Evolutionary conservation across 768 basidiomycete species (phyloP).

Genomic region (Saitozyma podzolica): DNA sequence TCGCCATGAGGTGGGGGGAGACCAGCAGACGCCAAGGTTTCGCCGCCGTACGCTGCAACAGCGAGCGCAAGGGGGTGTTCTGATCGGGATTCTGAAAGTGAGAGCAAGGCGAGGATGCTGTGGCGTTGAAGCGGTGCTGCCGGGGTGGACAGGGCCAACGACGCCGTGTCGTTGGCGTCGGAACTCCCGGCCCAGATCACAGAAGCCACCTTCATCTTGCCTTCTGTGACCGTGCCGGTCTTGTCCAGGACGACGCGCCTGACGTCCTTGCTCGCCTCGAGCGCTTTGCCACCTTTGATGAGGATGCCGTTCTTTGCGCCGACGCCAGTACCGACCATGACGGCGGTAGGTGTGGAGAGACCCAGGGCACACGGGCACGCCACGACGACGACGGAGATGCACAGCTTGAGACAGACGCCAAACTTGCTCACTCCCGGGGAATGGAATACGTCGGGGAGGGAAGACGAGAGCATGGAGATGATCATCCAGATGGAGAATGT

Average conservation of each 20-base stretch:
- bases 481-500: constrained; percentile 85
- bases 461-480: constrained; percentile 58
- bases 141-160: constrained; percentile 37
- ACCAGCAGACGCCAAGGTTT: constrained; percentile 45
- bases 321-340: constrained; percentile 98
- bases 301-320: constrained; percentile 96
- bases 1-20: constrained; percentile 59
- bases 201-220: constrained; percentile 80
- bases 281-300: constrained; percentile 93
- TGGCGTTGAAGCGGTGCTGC: constrained; percentile 46
- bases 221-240: constrained; percentile 94
- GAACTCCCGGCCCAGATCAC: constrained; percentile 64
- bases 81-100: constrained; percentile 82
- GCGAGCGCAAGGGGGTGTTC: constrained; percentile 97
- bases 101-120: constrained; percentile 72
- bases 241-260: constrained; percentile 88
- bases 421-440: constrained; percentile 75
- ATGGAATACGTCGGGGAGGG: constrained; percentile 80
- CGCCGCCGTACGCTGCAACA: constrained; percentile 71
- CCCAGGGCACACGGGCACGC: constrained; percentile 98
- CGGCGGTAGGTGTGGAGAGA: constrained; percentile 92
- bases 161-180: not conserved
- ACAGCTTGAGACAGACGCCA: constrained; percentile 90
- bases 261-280: constrained; percentile 84
- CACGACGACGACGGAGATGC: constrained; percentile 96